Base-by-base conservation (phyloP, 768 basidiomycete species). In the Fomitopsis pulvina region DNA sequence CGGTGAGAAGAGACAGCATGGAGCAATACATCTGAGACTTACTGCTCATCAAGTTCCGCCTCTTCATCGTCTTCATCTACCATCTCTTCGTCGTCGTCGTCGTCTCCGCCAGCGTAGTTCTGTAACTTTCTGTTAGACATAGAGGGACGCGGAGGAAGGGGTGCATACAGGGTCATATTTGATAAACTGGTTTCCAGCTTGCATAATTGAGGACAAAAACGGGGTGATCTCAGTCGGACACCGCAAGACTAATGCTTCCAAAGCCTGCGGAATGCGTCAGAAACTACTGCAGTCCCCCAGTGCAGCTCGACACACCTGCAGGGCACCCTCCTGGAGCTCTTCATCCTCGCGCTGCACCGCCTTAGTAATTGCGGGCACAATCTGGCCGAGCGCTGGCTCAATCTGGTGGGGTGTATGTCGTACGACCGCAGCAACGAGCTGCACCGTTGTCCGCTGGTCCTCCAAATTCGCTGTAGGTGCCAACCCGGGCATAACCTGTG, bases 91-190 rank as follows among this genome's bases (percentile, higher is more conserved):
- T 83, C 80, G 20, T 80, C 83, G 4, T 71, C 76, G 3, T 85
- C 87, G 16, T 71, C 78, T 25, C 75, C 82, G n/a, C 80, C 87
- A 7, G 85, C 84, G 59, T 90, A 87, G 58, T 87, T 87, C 80
- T 83, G 45, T 3, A 14, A 37, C 27, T 41, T n/a, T n/a, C n/a
- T n/a, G 25, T 21, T 11, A 12, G 14, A 2, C 29, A 20, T 52
- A 11, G 24, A 11, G 6, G 10, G 39, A 11, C 5, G 21, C 50
- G 47, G 34, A 48, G 34, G 44, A 16, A 27, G 24, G 9, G 22
- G 47, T 4, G 70, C 83, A 58, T 62, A 94, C 92, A 0, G 95
- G 95, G 65, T 99, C 96, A 62, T 91, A 87, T 63, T 91, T 94
- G 71, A 99, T 86, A 57, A 83, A 84, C 52, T 84, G 80, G 42